phyloP scores from a whole-genome alignment of 1,284 basidiomycete genomes.

The Ustilago crameri region DNA sequence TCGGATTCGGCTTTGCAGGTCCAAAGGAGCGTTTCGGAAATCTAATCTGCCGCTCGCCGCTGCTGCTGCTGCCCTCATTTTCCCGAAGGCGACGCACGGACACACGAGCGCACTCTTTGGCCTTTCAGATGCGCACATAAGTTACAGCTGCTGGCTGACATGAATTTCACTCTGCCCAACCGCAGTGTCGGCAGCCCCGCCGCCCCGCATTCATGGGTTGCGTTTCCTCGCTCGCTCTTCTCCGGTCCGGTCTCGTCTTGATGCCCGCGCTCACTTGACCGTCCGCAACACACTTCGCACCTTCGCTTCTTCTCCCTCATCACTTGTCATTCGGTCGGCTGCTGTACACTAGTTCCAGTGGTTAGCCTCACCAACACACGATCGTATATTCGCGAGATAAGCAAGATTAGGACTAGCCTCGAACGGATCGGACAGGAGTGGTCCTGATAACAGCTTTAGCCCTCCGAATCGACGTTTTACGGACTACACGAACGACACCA shows the following conservation, averaged over 20 bases:
- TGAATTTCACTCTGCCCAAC: conserved; percentile 1
- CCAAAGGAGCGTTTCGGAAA: conserved; percentile 14
- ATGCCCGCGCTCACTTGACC: neutral
- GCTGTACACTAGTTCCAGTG: too few species aligned
- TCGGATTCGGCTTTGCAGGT: conserved; percentile 1
- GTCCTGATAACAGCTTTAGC: too few species aligned
- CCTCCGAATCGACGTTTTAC: too few species aligned
- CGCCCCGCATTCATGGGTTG: conserved; percentile 10
- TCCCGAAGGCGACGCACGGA: conserved; percentile 35
- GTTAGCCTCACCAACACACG: too few species aligned
- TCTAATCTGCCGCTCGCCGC: neutral
- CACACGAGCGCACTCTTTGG: conserved; percentile 20
- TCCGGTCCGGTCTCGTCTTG: conserved; percentile 26
- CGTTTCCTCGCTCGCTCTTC: conserved; percentile 27
- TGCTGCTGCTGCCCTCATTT: conserved; percentile 14
- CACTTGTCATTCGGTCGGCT: neutral
- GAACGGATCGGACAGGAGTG: too few species aligned
- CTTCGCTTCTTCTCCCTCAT: neutral
- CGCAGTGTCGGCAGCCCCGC: neutral
- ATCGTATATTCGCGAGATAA: neutral
- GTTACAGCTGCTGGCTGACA: conserved; percentile 1
- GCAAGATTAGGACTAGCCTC: neutral
- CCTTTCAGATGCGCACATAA: conserved; percentile 3
- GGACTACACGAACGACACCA: neutral
- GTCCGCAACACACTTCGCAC: neutral